These are phyloP conservation scores for Ramaria sp. DNA, from an alignment of 768 basidiomycete species.

Conservation along the genomic window DNA sequence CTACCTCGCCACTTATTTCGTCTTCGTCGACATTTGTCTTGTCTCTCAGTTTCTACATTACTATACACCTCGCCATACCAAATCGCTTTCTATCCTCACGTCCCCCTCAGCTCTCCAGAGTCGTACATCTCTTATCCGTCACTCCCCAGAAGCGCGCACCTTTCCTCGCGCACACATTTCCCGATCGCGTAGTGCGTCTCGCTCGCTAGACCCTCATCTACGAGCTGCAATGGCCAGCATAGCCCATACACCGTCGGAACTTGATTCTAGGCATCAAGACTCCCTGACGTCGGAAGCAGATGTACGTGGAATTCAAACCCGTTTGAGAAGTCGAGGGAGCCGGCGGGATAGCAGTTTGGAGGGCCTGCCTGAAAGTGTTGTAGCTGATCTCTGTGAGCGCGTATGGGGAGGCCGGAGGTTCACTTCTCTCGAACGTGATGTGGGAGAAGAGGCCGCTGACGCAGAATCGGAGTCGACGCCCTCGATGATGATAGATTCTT, in stretches of 20 bases:
- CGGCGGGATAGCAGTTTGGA: neutral
- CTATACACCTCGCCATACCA: slow-evolving; percentile 21
- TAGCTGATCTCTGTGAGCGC: neutral
- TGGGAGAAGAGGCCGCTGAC: slow-evolving; percentile 35
- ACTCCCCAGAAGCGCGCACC: neutral
- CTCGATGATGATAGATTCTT: slow-evolving; percentile 57
- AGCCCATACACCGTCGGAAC: slow-evolving; percentile 33
- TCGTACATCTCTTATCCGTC: slow-evolving; percentile 6
- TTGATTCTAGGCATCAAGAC: neutral
- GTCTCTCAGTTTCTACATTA: slow-evolving; percentile 81
- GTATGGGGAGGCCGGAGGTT: neutral
- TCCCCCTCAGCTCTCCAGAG: slow-evolving; percentile 30
- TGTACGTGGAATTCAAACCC: neutral
- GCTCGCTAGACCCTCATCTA: slow-evolving; percentile 16
- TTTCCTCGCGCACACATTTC: neutral
- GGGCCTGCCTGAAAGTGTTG: slow-evolving; percentile 1
- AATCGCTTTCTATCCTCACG: slow-evolving; percentile 31
- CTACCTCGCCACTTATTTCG: slow-evolving; percentile 87
- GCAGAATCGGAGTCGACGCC: slow-evolving; percentile 33
- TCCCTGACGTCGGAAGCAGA: neutral
- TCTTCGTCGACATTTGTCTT: slow-evolving; percentile 66
- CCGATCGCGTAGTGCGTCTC: neutral
- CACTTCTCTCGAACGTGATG: slow-evolving; percentile 13
- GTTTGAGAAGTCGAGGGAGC: neutral
- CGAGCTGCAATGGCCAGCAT: slow-evolving; percentile 64